Conservation (phyloP, 139 green algal genomes). For the Pleodorina starrii region DNA sequence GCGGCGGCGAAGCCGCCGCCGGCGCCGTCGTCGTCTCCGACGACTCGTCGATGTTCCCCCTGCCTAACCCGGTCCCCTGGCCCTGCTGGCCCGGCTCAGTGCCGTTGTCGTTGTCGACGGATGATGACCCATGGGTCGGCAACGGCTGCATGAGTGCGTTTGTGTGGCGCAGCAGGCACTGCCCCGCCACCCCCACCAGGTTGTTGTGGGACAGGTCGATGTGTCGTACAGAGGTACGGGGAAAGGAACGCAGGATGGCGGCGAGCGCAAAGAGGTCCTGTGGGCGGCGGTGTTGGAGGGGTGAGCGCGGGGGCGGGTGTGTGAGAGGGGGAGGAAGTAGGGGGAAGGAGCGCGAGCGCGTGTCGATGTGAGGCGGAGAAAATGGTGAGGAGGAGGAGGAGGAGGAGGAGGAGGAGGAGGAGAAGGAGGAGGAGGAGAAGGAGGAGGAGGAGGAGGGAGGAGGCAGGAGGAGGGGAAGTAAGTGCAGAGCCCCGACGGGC, state of each 20-base stretch:
- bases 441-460: too few species aligned
- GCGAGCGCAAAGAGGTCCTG: slow-evolving; percentile 54
- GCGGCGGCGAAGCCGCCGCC: background rate
- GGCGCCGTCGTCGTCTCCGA: background rate
- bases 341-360: too few species aligned
- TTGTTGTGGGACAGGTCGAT: slow-evolving; percentile 56
- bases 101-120: background rate
- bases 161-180: slow-evolving; percentile 52
- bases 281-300: background rate
- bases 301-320: background rate
- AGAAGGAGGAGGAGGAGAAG: too few species aligned
- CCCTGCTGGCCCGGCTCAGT: too few species aligned
- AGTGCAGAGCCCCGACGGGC: too few species aligned
- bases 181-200: slow-evolving; percentile 47
- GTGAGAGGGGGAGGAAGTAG: background rate
- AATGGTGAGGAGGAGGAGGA: too few species aligned
- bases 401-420: too few species aligned
- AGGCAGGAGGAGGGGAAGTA: too few species aligned
- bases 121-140: background rate
- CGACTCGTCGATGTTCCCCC: too few species aligned
- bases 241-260: slow-evolving; percentile 25
- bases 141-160: slow-evolving; percentile 29
- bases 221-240: background rate
- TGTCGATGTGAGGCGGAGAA: too few species aligned
- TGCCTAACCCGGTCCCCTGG: too few species aligned